Base-by-base conservation (phyloP, 495 filamentous ascomycete species). In the Xylaria venustula region DNA sequence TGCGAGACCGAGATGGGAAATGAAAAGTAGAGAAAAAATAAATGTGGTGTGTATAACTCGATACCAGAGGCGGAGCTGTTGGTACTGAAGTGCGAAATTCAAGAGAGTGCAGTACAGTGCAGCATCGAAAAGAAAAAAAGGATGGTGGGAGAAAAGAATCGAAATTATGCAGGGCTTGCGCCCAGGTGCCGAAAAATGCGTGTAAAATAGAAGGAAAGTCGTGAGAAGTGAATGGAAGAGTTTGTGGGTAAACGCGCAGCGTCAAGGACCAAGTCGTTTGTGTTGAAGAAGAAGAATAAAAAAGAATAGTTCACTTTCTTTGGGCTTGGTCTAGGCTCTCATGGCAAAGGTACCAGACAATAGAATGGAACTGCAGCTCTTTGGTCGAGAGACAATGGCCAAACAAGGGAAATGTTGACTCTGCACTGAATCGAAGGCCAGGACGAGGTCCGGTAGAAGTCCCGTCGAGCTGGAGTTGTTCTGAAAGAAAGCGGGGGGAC, bases 301-400 rank as follows among this genome's bases (percentile, higher is more conserved):
- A 58, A 60, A 53, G 57, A 54, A 53, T 50, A 54, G 62, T 49
- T 46, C n/a, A 66, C 36, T 19, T 58, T 45, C 68, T 71, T 71
- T 71, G 63, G 63, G 20, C 30, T 20, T n/a, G 25, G 34, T 36
- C 32, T 32, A 53, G 42, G 50, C 44, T 45, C 32, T 53, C 28
- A 51, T 59, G 32, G 30, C 28, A 26, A 41, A 63, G 40, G 8
- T 19, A 32, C 48, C 15, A 20, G 53, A 68, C 64, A 68, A 71
- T 64, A 14, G 46, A 19, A n/a, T n/a, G n/a, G n/a, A 68, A 71
- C 61, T 9, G 46, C n/a, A 19, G n/a, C 44, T 55, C 56, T 62
- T 63, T 66, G 42, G 61, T 17, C 30, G 14, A 58, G 44, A 48
- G 47, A 57, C 56, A 63, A 66, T 62, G 1, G 44, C 58, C 28